Evolutionary conservation across 2,329 filamentous ascomycete species (phyloP).

Genomic region (Fusarium albosuccineum): DNA sequence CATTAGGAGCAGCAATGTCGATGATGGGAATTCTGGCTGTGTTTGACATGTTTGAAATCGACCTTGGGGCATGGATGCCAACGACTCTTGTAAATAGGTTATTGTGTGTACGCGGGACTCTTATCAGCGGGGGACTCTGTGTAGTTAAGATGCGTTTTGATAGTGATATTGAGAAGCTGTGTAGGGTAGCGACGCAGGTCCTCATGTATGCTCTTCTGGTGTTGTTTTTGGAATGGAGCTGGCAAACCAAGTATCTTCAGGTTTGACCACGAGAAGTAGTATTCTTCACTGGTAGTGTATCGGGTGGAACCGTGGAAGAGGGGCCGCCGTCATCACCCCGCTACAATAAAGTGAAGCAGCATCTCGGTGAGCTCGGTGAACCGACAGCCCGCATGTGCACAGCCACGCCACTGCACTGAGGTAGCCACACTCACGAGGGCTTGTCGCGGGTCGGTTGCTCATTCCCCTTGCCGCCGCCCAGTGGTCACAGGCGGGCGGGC

Average conservation of each 20-base stretch:
- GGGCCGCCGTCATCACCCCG: conserved; percentile 27
- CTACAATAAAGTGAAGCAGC: conserved; percentile 17
- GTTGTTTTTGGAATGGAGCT: neutral
- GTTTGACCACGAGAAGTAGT: neutral
- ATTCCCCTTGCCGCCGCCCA: conserved; percentile 1
- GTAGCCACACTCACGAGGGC: conserved; percentile 34
- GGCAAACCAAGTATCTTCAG: neutral
- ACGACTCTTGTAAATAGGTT: conserved; percentile 10
- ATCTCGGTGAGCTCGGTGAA: conserved; percentile 9
- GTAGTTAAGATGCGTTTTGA: neutral
- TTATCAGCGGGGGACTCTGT: neutral
- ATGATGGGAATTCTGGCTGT: conserved; percentile 79
- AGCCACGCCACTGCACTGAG: conserved; percentile 21
- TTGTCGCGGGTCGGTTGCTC: conserved; percentile 6
- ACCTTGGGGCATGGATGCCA: neutral
- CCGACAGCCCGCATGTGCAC: neutral
- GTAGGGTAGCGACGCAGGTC: neutral
- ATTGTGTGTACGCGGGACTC: conserved; percentile 7
- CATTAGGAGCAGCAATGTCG: conserved; percentile 69
- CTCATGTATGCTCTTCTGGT: neutral
- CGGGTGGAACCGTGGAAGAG: neutral
- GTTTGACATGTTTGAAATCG: conserved; percentile 35
- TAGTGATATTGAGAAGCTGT: neutral
- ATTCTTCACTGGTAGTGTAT: neutral
- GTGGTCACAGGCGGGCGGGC: conserved; percentile 15